phyloP scores from a whole-genome alignment of 805 yeast genomes.

The Scheffersomyces stipitis region DNA sequence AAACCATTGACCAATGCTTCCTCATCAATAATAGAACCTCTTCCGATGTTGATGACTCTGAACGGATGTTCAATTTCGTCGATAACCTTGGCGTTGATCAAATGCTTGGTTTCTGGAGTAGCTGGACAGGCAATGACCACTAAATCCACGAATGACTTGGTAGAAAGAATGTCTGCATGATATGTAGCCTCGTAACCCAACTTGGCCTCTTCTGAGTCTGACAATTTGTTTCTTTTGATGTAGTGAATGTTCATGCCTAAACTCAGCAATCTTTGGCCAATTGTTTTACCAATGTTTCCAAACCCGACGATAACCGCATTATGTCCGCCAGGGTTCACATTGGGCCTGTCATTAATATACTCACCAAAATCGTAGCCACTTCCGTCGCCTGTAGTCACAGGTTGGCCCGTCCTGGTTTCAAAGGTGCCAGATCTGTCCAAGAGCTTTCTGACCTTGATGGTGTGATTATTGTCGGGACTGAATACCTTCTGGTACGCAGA shows the following conservation, averaged over 20 bases:
- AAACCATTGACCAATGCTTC: conserved; percentile 62
- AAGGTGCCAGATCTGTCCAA: conserved; percentile 33
- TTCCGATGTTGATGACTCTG: conserved; percentile 70
- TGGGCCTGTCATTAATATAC: conserved; percentile 44
- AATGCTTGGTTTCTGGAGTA: conserved; percentile 53
- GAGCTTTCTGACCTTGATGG: conserved; percentile 45
- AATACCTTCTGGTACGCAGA: conserved; percentile 45
- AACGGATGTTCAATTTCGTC: conserved; percentile 51
- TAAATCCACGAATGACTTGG: conserved; percentile 49
- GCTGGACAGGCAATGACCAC: conserved; percentile 70
- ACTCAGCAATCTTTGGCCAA: conserved; percentile 55
- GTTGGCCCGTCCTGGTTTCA: conserved; percentile 29
- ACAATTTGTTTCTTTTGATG: conserved; percentile 51
- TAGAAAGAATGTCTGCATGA: conserved; percentile 32
- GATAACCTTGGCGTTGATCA: conserved; percentile 52
- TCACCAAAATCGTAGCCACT: conserved; percentile 42
- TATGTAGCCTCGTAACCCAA: conserved; percentile 49
- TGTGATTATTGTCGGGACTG: conserved; percentile 35
- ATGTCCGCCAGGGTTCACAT: conserved; percentile 55
- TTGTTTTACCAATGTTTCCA: conserved; percentile 69
- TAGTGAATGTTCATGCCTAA: conserved; percentile 68
- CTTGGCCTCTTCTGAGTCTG: conserved; percentile 25
- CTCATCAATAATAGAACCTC: conserved; percentile 71
- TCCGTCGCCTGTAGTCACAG: conserved; percentile 4
- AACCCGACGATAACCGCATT: conserved; percentile 68